Conservation (phyloP, 163 green algal genomes). For the Picocystis sp. region DNA sequence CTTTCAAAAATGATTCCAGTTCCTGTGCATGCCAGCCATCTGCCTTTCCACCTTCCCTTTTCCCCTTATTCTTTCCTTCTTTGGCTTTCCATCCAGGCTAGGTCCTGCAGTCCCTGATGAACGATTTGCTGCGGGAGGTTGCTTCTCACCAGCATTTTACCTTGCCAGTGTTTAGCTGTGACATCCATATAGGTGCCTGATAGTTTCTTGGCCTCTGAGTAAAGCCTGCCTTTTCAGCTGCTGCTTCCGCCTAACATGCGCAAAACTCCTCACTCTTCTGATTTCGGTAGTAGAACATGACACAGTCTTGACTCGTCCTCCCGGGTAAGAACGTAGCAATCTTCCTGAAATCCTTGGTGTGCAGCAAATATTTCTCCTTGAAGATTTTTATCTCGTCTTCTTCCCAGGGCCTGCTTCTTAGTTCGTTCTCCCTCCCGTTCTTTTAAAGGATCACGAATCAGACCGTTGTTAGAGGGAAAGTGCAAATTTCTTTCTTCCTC, state of each 20-base stretch:
- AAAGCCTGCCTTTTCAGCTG: slow-evolving; percentile 60
- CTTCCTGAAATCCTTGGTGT: slow-evolving; percentile 47
- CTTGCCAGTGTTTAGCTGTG: too few relatives aligned
- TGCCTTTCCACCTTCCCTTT: too few relatives aligned
- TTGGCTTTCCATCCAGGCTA: too few relatives aligned
- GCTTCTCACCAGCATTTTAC: too few relatives aligned
- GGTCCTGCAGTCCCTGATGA: too few relatives aligned
- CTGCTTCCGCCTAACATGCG: slow-evolving; percentile 51
- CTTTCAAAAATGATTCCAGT: slow-evolving; percentile 21
- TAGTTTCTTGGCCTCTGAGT: slow-evolving; percentile 22
- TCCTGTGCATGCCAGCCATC: too few relatives aligned
- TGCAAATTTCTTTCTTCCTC: slow-evolving; percentile 19
- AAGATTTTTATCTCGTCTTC: slow-evolving; percentile 54
- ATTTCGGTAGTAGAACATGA: slow-evolving; percentile 68
- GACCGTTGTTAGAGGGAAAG: slow-evolving; percentile 35
- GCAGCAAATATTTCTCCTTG: slow-evolving; percentile 51
- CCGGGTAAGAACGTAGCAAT: slow-evolving; percentile 47
- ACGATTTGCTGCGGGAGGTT: too few relatives aligned
- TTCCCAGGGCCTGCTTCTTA: slow-evolving; percentile 27
- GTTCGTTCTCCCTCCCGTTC: slow-evolving; percentile 7
- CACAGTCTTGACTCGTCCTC: slow-evolving; percentile 43
- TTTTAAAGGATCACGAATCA: slow-evolving; percentile 25
- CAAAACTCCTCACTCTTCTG: slow-evolving; percentile 73
- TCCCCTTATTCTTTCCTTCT: too few relatives aligned
- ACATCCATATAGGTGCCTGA: too few relatives aligned